These are phyloP conservation scores for Ambrosia hybrid DNA, from an alignment of 140 eudicot species.

Conservation along the genomic window DNA sequence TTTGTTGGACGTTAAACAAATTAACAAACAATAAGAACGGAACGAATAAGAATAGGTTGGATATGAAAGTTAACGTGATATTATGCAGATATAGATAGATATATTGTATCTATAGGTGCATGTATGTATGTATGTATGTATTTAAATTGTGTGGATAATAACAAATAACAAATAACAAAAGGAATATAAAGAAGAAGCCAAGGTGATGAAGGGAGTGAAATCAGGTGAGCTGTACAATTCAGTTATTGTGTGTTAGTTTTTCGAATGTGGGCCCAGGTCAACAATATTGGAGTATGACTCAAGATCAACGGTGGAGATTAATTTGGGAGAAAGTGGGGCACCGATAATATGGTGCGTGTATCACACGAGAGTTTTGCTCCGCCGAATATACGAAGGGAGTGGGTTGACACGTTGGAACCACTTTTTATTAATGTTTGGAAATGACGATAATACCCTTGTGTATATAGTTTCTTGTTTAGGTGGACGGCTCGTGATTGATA, in stretches of 20 bases:
- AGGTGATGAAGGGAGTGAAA: constrained; percentile 20
- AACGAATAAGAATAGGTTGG: no score
- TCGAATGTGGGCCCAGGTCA: constrained; percentile 28
- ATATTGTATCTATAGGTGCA: constrained; percentile 7
- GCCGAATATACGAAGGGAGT: constrained; percentile 35
- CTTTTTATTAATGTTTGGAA: neutral
- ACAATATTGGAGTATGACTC: neutral
- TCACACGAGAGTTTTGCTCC: constrained; percentile 24
- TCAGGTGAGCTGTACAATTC: constrained; percentile 41
- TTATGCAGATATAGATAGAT: no score
- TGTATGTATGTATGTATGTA: neutral
- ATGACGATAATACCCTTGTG: constrained; percentile 26
- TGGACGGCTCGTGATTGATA: no score
- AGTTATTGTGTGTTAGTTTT: constrained; percentile 17
- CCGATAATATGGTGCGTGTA: constrained; percentile 29
- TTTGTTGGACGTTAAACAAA: no score
- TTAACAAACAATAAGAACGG: neutral
- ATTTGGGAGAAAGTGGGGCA: constrained; percentile 27
- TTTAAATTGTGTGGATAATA: no score
- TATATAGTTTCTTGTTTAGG: no score
- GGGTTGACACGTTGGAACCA: constrained; percentile 37
- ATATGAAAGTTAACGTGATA: no score
- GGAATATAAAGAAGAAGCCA: no score
- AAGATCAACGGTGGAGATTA: constrained; percentile 31
- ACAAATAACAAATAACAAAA: no score